Evolutionary conservation across 768 basidiomycete species (phyloP), one percentile per base, ranked within the genome.

Genomic region (Suillus paluster): DNA sequence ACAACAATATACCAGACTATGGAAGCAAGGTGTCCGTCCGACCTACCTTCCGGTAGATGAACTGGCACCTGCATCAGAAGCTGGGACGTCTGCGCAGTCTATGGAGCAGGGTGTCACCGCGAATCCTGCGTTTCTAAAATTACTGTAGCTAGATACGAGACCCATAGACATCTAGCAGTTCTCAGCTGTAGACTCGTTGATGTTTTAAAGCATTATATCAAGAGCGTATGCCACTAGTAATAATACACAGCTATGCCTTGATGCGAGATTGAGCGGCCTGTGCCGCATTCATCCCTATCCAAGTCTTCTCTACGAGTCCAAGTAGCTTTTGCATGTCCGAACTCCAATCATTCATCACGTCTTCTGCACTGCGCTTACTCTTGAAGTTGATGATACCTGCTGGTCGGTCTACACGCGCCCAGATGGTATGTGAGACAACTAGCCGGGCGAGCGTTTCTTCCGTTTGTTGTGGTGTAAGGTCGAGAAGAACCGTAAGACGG

Each of bases 331-430:
- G 92, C 85, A 99, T 94, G 71, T 99, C 96, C 23, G 89, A 92
- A 76, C 94, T 96, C 97, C 97, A 99, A 64, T 94, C 94, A 71
- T 99, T 99, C 89, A 99, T 90, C 6, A 95, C 90, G 69, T 97
- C 95, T 71, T 98, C 96, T 2, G 92, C 86, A 59, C 83, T 88
- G 66, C 88, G 87, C 76, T 90, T 91, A 68, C 83, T 86, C 68
- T 87, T 86, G 83, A 99, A 99, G 71, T 82, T 90, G 60, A 99
- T 86, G 59, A 98, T 85, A 4, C 95, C 96, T 3, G 90, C 82
- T 55, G 95, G 95, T 60, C 97, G 86, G 75, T 99, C 97, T 65
- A 94, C 89, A 56, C 94, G 88, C 30, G 97, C 97, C 87, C 92
- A 97, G 46, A 99, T 87, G 9, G 92, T 93, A 62, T 92, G 92